These are phyloP conservation scores for Irpex lacteus DNA, from an alignment of 1,284 basidiomycete genomes.

Conservation along the genomic window DNA sequence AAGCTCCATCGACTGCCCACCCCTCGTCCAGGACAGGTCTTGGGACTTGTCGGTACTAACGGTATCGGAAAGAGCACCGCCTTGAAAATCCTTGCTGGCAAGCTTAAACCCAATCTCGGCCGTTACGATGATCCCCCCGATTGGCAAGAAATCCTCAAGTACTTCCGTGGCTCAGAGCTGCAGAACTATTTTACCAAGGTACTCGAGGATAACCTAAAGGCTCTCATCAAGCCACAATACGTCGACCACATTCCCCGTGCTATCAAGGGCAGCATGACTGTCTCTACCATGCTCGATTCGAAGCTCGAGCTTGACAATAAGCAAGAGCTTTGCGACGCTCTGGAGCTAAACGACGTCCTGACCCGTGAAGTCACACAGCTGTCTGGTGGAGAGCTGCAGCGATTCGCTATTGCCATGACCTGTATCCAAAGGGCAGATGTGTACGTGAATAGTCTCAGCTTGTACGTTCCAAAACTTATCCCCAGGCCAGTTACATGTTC, in stretches of 20 bases:
- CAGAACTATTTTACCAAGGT: constrained; percentile 99
- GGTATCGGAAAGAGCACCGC: constrained; percentile 98
- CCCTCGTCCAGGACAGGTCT: constrained; percentile 91
- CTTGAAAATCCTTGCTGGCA: constrained; percentile 92
- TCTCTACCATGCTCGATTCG: constrained; percentile 86
- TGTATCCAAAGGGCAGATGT: constrained; percentile 93
- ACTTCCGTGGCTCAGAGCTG: constrained; percentile 95
- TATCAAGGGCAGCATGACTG: constrained; percentile 87
- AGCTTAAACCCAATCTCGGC: constrained; percentile 92
- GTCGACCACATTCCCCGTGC: constrained; percentile 97
- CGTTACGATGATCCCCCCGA: constrained; percentile 94
- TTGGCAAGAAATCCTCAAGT: constrained; percentile 96
- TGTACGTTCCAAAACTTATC: constrained; percentile 1
- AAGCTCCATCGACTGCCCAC: constrained; percentile 96
- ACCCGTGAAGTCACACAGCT: constrained; percentile 82
- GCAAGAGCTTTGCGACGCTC: constrained; percentile 74
- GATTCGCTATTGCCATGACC: constrained; percentile 94
- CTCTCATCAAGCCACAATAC: constrained; percentile 98
- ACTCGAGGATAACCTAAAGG: constrained; percentile 96
- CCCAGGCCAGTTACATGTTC: constrained; percentile 81
- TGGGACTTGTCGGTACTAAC: constrained; percentile 95
- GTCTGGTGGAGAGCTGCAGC: constrained; percentile 93
- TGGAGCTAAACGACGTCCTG: constrained; percentile 85
- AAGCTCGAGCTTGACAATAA: constrained; percentile 86
- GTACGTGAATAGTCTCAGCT: constrained; percentile 40